These are phyloP conservation scores for Stachybotrys chartarum DNA, from an alignment of 2,329 filamentous ascomycete genomes.

Conservation along the genomic window DNA sequence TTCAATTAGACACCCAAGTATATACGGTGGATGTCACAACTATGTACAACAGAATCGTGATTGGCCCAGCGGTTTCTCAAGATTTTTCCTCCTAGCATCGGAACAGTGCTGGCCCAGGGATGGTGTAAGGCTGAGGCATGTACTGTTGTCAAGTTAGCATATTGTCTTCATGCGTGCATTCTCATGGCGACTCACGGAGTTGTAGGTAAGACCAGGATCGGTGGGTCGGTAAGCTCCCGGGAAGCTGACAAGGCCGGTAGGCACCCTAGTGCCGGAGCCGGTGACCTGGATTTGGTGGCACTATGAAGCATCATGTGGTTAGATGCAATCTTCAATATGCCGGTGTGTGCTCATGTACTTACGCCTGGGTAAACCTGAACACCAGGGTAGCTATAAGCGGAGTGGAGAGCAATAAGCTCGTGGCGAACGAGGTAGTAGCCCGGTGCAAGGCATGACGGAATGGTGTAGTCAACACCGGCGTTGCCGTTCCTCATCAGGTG, in stretches of 20 bases:
- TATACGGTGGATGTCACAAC: too few relatives aligned
- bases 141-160: neutral
- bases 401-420: slow-evolving; percentile 49
- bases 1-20: too few relatives aligned
- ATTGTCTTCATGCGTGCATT: neutral
- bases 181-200: slow-evolving; percentile 18
- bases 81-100: slow-evolving; percentile 25
- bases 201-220: slow-evolving; percentile 45
- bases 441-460: slow-evolving; percentile 42
- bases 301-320: neutral
- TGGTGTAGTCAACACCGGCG: slow-evolving; percentile 40
- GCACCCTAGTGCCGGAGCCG: slow-evolving; percentile 36
- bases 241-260: slow-evolving; percentile 37
- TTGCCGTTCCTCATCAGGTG: slow-evolving; percentile 37
- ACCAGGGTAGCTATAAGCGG: slow-evolving; percentile 39
- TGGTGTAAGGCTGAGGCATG: slow-evolving; percentile 23
- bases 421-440: slow-evolving; percentile 54
- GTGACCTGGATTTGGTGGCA: slow-evolving; percentile 51
- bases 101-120: slow-evolving; percentile 41
- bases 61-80: too few relatives aligned
- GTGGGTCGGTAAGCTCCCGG: slow-evolving; percentile 44
- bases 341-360: neutral
- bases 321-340: neutral
- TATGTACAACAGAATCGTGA: too few relatives aligned
- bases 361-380: slow-evolving; percentile 48